phyloP scores from a whole-genome alignment of 495 filamentous ascomycete genomes.

The Penicillium tannophilum region DNA sequence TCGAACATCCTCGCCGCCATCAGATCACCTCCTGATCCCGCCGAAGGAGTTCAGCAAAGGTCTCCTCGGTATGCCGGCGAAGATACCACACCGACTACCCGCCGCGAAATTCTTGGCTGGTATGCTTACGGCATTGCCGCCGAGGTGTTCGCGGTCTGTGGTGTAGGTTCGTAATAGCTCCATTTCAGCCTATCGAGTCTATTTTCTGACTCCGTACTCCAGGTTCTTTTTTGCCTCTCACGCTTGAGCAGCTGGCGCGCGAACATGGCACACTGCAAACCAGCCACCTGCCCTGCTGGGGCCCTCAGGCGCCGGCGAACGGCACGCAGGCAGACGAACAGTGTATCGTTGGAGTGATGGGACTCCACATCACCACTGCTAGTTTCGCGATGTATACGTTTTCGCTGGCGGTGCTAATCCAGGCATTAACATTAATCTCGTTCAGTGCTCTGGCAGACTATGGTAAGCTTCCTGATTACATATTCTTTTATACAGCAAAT shows the following conservation, averaged over 20 bases:
- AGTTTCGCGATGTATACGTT: constrained; percentile 61
- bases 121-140: constrained; percentile 89
- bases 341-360: constrained; percentile 50
- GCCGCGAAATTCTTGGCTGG: constrained; percentile 82
- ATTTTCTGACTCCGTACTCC: constrained; percentile 11
- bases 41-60: constrained; percentile 33
- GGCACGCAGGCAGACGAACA: constrained; percentile 32
- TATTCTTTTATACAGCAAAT: not conserved
- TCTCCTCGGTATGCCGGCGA: constrained; percentile 68
- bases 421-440: constrained; percentile 54
- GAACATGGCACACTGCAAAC: constrained; percentile 76
- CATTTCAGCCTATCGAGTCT: not conserved
- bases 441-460: constrained; percentile 57
- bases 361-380: constrained; percentile 49
- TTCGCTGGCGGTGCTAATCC: constrained; percentile 54
- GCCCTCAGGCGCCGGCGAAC: constrained; percentile 24
- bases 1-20: constrained; percentile 25
- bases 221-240: constrained; percentile 89
- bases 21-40: constrained; percentile 18
- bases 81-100: constrained; percentile 78
- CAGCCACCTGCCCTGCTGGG: constrained; percentile 44
- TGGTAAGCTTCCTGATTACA: constrained; percentile 38
- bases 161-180: constrained; percentile 47
- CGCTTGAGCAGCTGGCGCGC: constrained; percentile 82
- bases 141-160: constrained; percentile 91